Evolutionary conservation across 306 rosid genomes (phyloP).

Genomic region (Gleditsia sinensis): DNA sequence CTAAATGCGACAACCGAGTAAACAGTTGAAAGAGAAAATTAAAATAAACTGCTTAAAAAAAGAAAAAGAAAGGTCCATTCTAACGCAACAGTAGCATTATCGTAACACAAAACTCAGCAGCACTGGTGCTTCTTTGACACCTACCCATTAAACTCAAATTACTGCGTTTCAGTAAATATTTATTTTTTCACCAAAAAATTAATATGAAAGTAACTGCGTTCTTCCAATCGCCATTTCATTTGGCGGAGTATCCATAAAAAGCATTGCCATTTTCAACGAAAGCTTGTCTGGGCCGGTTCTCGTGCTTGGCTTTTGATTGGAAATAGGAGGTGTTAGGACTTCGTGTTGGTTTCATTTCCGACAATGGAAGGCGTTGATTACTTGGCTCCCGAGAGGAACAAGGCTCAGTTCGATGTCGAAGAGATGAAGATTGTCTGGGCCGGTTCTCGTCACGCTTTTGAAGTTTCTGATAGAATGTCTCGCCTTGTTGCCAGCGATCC

Average conservation of each 20-base stretch:
- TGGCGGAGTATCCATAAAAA: too few relatives aligned
- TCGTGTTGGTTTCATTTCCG: neutral
- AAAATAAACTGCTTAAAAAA: too few relatives aligned
- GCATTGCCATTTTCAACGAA: too few relatives aligned
- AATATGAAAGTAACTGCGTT: too few relatives aligned
- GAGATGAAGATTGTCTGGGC: constrained; percentile 94
- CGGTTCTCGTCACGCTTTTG: constrained; percentile 65
- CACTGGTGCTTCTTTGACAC: neutral
- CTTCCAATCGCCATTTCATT: neutral
- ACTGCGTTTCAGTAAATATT: neutral
- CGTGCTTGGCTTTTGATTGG: neutral
- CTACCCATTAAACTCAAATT: neutral
- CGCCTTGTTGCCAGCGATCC: constrained; percentile 90
- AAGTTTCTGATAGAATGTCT: constrained; percentile 79
- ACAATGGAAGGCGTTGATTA: constrained; percentile 69
- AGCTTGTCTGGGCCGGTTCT: neutral
- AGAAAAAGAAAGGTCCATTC: too few relatives aligned
- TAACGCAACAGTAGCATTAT: neutral
- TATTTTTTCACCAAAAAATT: neutral
- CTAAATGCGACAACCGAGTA: neutral
- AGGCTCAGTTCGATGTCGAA: constrained; percentile 72
- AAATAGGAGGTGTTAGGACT: neutral
- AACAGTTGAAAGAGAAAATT: neutral
- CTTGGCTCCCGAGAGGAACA: constrained; percentile 71
- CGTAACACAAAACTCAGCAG: neutral